Evolutionary conservation across 257 asterid species (phyloP), one percentile per base, ranked within the genome.

Genomic region (Datura wrightii): DNA sequence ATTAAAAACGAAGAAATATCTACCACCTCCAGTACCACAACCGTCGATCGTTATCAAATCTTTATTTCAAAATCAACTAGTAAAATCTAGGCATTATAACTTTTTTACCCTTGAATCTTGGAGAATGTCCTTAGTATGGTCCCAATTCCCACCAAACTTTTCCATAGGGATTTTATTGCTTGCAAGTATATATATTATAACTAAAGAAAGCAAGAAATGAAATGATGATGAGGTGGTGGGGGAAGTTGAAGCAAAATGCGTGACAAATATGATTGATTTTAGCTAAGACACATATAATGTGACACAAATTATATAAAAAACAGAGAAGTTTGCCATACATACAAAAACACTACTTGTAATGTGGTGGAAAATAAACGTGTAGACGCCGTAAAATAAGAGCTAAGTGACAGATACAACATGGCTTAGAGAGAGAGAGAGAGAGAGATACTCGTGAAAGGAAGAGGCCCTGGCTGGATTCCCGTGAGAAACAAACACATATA

Each of bases 401-500:
- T 10, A 41, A n/a, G 84, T 55, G 37, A 74, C 41, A 34, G 85
- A 60, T 46, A 9, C 19, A 39, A 39, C 3, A 2, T 39, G 74
- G 41, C 46, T 65, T 65, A 37, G 56, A 50, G 86, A 24, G 31
- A 24, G 31, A 24, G 56, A 50, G 86, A 24, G 31, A 24, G 31
- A 63, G 36, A 69, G 88, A 84, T 85, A 67, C 90, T 87, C 89
- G 88, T 89, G 92, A 87, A 82, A 67, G 67, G 82, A 76, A 76
- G 46, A 31, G 2, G 8, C 14, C 24, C 44, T 41, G 87, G 62
- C 82, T 62, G 80, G 89, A 87, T 84, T 82, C 90, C 88, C 89
- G 90, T 87, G 89, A 89, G 83, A 60, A 10, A 37, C 53, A 66
- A 81, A 83, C 85, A 58, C 62, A 63, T 2, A 39, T 3, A 13